phyloP scores from a whole-genome alignment of 208 protist species.

The Leishmania tropica region DNA sequence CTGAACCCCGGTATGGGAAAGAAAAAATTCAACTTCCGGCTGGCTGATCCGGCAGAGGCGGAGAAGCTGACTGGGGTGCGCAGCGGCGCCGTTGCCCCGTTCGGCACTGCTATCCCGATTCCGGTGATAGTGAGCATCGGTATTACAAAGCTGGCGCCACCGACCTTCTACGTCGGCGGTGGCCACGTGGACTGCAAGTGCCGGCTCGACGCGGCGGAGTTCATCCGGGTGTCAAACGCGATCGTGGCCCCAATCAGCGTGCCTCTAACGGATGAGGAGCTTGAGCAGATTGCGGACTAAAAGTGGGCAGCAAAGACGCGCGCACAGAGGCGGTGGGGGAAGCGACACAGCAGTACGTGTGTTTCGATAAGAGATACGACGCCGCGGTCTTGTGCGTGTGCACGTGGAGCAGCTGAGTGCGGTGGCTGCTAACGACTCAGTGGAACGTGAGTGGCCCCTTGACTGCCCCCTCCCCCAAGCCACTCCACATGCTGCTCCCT shows the following conservation, averaged over 20 bases:
- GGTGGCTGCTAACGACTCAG: neutral
- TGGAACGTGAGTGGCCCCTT: too few relatives aligned
- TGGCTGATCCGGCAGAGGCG: constrained; percentile 56
- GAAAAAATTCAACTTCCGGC: constrained; percentile 89
- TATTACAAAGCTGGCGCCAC: constrained; percentile 50
- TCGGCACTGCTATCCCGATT: constrained; percentile 50
- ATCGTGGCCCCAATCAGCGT: constrained; percentile 72
- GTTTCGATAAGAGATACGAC: neutral
- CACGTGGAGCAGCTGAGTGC: neutral
- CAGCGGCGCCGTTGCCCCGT: constrained; percentile 76
- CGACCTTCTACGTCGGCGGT: constrained; percentile 74
- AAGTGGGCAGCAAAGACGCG: neutral
- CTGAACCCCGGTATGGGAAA: constrained; percentile 82
- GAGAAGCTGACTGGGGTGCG: constrained; percentile 68
- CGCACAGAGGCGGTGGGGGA: neutral
- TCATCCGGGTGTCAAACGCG: constrained; percentile 54
- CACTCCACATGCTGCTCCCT: too few relatives aligned
- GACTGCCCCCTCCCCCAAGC: too few relatives aligned
- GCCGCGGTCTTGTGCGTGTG: neutral
- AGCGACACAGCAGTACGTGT: neutral
- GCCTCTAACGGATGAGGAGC: constrained; percentile 67
- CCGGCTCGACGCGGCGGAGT: constrained; percentile 68
- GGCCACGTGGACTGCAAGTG: constrained; percentile 88
- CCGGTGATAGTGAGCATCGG: constrained; percentile 75
- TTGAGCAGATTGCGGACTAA: constrained; percentile 48